Evolutionary conservation across 345 rosid species (phyloP), one percentile per base, ranked within the genome.

Genomic region (Dimocarpus longan): DNA sequence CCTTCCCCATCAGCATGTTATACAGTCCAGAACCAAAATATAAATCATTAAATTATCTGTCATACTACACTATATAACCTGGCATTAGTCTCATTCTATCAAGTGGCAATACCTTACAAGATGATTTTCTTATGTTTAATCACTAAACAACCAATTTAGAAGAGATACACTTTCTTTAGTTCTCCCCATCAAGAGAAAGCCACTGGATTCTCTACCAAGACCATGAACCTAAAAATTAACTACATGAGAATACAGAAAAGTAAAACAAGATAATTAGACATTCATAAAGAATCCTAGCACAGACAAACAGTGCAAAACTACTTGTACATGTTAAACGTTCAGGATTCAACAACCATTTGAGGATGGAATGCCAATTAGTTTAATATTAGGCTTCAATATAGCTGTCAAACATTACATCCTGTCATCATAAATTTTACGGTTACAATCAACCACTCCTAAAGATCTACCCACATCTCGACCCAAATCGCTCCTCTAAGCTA

Each of bases 121-220:
- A 84, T 32, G 93, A 85, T 79, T 81, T 82, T 74, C 85, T 79
- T 82, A 81, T 89, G 64, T 85, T 89, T 62, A 71, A 73, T 90
- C 93, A 74, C 89, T 92, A 78, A 92, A 93, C 76, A 93, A 83
- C 76, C 87, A 88, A 72, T 89, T 94, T 77, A 95, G 97, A 84
- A 76, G 85, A 79, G 81, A 80, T 10, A 87, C 80, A 73, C 95
- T 95, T 85, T 93, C 94, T 87, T 86, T 88, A 46, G 92, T 88
- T 82, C 98, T 87, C 48, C 95, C 98, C 94, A 93, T 82, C 67
- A 95, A 80, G 78, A 92, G 84, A 72, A 95, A 89, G 67, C 98
- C 98, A 50, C 98, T 95, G 78, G 89, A 90, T 85, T 95, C 98
- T 85, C 93, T 87, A 74, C 92, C 98, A 64, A 93, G 95, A 65